Conservation (phyloP, 805 yeast genomes). For the Starmerella apicola region DNA sequence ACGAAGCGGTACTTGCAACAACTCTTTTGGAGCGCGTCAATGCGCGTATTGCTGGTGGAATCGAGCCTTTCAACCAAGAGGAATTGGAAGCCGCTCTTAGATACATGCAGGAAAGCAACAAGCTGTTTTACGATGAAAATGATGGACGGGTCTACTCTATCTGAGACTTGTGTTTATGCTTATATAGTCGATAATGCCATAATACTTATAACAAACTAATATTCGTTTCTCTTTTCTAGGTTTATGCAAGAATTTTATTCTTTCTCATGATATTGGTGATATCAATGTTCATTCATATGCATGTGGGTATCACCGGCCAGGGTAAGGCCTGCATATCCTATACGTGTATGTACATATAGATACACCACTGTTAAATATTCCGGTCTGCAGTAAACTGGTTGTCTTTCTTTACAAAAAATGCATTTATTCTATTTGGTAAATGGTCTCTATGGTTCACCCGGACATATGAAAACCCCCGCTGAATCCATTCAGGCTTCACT, state of each 20-base stretch:
- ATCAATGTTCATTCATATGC: too few relatives aligned
- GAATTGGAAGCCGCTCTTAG: conserved; percentile 32
- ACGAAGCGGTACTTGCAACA: conserved; percentile 33
- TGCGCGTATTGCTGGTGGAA: conserved; percentile 29
- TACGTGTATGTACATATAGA: too few relatives aligned
- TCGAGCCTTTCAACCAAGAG: conserved; percentile 28
- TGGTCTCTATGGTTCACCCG: conserved; percentile 48
- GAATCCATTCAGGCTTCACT: conserved; percentile 30
- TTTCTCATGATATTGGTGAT: too few relatives aligned
- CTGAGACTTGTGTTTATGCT: conserved; percentile 5
- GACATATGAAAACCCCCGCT: conserved; percentile 40
- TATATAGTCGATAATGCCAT: too few relatives aligned
- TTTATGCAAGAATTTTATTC: too few relatives aligned
- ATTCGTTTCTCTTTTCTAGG: too few relatives aligned
- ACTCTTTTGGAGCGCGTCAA: conserved; percentile 34
- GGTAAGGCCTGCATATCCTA: too few relatives aligned
- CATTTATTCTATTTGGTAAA: conserved; percentile 15
- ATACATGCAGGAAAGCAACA: conserved; percentile 27
- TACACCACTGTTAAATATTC: too few relatives aligned
- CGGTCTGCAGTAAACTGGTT: too few relatives aligned
- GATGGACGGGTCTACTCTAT: conserved; percentile 21
- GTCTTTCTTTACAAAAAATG: too few relatives aligned
- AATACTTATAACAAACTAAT: too few relatives aligned
- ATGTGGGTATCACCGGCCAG: too few relatives aligned
- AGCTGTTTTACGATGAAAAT: conserved; percentile 29